A percentile compares a stretch with the other conserved stretches of the same genome.
phyloP scores from a whole-genome alignment of 2,329 filamentous ascomycete genomes.

The Fusarium subtropicale region DNA sequence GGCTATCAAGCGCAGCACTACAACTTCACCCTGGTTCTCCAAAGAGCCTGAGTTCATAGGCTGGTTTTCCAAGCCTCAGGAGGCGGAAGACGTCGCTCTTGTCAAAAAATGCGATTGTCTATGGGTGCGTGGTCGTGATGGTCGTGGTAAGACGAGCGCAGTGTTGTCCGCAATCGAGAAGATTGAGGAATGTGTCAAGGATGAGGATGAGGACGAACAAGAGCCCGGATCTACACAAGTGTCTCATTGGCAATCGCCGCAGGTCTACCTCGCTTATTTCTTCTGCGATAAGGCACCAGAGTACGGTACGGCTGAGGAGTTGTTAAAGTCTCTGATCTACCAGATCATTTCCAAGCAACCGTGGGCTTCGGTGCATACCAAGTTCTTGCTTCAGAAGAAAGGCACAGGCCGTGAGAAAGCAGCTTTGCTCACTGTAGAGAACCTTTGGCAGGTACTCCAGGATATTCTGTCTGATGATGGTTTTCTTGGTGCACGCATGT shows the following conservation, averaged over 20 bases:
- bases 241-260: constrained; percentile 26
- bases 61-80: constrained; percentile 49
- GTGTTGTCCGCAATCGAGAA: constrained; percentile 54
- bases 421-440: constrained; percentile 30
- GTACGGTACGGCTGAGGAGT: constrained; percentile 55
- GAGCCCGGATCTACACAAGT: constrained; percentile 43
- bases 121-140: constrained; percentile 57
- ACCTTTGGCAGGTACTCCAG: constrained; percentile 56
- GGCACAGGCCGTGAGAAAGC: constrained; percentile 13
- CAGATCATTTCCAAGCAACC: constrained; percentile 54
- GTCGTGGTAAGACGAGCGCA: constrained; percentile 57
- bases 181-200: constrained; percentile 49
- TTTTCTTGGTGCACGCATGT: constrained; percentile 44
- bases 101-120: constrained; percentile 49
- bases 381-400: constrained; percentile 47
- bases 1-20: constrained; percentile 46
- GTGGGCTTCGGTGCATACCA: constrained; percentile 52
- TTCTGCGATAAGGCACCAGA: constrained; percentile 55
- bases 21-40: constrained; percentile 54
- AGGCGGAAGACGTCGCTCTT: not conserved
- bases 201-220: constrained; percentile 42
- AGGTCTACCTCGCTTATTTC: constrained; percentile 54
- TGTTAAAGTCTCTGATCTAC: constrained; percentile 55
- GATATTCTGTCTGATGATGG: constrained; percentile 54
- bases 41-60: constrained; percentile 52